phyloP scores from a whole-genome alignment of 2,329 filamentous ascomycete species.

The Exophiala sp. region DNA sequence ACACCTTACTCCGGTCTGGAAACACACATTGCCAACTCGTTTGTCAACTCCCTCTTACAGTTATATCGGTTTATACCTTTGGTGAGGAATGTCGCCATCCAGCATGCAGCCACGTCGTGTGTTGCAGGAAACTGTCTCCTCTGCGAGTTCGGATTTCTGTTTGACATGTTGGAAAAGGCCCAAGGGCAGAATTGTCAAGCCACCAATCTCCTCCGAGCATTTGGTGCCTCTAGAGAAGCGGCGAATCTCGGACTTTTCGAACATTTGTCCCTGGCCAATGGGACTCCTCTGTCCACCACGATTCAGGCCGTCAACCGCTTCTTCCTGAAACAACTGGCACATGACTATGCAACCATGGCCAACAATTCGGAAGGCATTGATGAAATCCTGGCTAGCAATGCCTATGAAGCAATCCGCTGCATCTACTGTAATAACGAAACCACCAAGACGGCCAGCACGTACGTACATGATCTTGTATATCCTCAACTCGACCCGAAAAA shows the following conservation, averaged over 20 bases:
- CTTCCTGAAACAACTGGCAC: conserved; percentile 70
- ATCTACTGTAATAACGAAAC: conserved; percentile 84
- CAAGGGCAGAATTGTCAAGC: conserved; percentile 91
- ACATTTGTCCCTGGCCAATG: conserved; percentile 61
- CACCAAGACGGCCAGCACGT: conserved; percentile 68
- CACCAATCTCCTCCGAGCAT: conserved; percentile 85
- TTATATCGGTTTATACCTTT: conserved; percentile 85
- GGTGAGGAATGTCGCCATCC: conserved; percentile 77
- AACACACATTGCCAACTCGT: conserved; percentile 94
- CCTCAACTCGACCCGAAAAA: conserved; percentile 47
- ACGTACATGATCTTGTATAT: conserved; percentile 82
- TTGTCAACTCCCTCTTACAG: conserved; percentile 86
- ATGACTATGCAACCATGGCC: conserved; percentile 66
- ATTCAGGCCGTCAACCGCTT: conserved; percentile 83
- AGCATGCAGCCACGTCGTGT: conserved; percentile 82
- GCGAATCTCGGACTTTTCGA: conserved; percentile 74
- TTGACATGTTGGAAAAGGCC: conserved; percentile 97
- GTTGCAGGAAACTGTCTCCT: conserved; percentile 76
- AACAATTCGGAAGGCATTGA: conserved; percentile 62
- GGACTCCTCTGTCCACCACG: conserved; percentile 68
- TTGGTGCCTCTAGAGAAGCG: conserved; percentile 76
- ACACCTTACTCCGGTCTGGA: conserved; percentile 87
- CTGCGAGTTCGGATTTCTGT: conserved; percentile 90
- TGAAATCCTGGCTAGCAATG: conserved; percentile 49
- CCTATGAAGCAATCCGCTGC: conserved; percentile 62